These are phyloP conservation scores for Paecilomyces niveus DNA, from an alignment of 2,329 filamentous ascomycete genomes.

Conservation along the genomic window DNA sequence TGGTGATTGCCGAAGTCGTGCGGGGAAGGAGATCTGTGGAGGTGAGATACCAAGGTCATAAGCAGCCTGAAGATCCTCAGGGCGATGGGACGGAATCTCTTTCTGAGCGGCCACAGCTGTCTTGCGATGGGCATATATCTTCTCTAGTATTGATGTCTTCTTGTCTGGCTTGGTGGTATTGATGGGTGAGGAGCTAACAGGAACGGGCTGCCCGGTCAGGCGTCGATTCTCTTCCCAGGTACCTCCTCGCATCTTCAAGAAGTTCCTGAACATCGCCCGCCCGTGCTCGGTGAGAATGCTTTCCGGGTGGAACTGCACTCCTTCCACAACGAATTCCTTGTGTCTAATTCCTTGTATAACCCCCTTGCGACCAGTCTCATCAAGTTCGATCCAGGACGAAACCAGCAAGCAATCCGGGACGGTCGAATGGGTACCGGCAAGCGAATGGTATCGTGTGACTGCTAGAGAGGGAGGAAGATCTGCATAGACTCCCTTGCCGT, in stretches of 20 bases:
- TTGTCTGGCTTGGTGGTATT: conserved; percentile 39
- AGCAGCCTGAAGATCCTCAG: conserved; percentile 74
- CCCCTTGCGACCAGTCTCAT: conserved; percentile 67
- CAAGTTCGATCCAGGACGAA: conserved; percentile 75
- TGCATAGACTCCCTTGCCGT: conserved; percentile 83
- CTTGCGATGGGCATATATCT: conserved; percentile 79
- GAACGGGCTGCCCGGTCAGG: conserved; percentile 12
- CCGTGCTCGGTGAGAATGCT: conserved; percentile 91
- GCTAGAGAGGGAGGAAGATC: conserved; percentile 72
- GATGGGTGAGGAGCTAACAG: conserved; percentile 9
- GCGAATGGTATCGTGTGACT: conserved; percentile 92
- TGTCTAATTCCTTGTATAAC: conserved; percentile 97
- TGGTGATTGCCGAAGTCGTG: conserved; percentile 70
- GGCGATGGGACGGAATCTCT: conserved; percentile 73
- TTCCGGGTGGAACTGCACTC: conserved; percentile 96
- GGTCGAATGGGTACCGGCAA: conserved; percentile 84
- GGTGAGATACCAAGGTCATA: conserved; percentile 81
- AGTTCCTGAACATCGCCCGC: conserved; percentile 85
- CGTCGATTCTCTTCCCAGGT: conserved; percentile 78
- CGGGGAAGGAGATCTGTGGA: conserved; percentile 71
- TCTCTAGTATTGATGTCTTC: conserved; percentile 79
- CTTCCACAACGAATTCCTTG: conserved; percentile 84
- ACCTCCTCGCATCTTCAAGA: conserved; percentile 77
- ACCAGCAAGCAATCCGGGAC: conserved; percentile 81
- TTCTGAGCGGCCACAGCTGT: conserved; percentile 73